A percentile compares a stretch with the other conserved stretches of the same genome.
phyloP scores from a whole-genome alignment of 75 land plant genomes.

The Cryptomeria japonica region DNA sequence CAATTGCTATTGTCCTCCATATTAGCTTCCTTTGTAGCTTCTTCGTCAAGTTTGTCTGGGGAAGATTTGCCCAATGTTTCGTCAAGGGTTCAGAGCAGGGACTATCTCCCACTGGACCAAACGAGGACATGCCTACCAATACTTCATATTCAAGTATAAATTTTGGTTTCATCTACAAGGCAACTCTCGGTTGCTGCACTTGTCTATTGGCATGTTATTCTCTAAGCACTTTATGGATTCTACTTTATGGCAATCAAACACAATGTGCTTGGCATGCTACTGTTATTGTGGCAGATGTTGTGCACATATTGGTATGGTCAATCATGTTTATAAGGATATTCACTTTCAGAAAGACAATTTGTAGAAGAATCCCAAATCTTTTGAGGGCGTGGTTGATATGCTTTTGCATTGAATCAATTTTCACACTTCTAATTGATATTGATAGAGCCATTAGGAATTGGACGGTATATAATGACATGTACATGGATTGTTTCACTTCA shows the following conservation, averaged over 20 bases:
- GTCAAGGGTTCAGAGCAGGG: background rate
- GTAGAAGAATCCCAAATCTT: conserved; percentile 43
- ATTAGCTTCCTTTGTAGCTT: conserved; percentile 23
- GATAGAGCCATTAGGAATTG: conserved; percentile 10
- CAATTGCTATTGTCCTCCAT: conserved; percentile 18
- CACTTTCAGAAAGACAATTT: conserved; percentile 12
- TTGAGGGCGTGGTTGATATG: conserved; percentile 61
- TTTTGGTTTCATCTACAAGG: conserved; percentile 31
- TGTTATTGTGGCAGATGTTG: conserved; percentile 22
- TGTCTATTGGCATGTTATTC: conserved; percentile 20
- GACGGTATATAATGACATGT: conserved; percentile 10
- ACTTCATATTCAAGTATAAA: background rate
- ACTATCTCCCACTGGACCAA: background rate
- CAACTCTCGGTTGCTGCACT: conserved; percentile 37
- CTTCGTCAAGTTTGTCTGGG: conserved; percentile 18
- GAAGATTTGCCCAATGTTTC: background rate
- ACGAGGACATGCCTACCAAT: background rate
- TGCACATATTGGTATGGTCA: conserved; percentile 53
- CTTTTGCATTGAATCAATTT: conserved; percentile 37
- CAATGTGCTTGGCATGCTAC: conserved; percentile 19
- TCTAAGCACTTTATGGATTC: conserved; percentile 18
- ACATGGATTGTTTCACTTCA: conserved; percentile 24
- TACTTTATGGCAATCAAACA: conserved; percentile 4
- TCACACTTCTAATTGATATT: conserved; percentile 17
- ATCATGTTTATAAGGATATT: conserved; percentile 22